phyloP scores from a whole-genome alignment of 352 stramenopile genomes.

The Phytophthora europaea region DNA sequence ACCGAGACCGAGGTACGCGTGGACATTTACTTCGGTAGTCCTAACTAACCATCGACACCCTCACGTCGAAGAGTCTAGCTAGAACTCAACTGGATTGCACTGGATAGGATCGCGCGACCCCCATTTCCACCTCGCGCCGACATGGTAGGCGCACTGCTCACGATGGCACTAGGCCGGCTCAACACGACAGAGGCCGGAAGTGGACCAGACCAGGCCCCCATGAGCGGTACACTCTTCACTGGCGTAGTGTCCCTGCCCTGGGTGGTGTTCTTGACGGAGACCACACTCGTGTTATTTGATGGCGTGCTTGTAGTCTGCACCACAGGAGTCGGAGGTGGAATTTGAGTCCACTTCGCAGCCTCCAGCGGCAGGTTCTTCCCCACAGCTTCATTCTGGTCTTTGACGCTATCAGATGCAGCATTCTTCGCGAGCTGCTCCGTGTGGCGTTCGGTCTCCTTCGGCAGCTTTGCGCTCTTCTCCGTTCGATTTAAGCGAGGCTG shows the following conservation, averaged over 20 bases:
- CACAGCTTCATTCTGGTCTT: not conserved
- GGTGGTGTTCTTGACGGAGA: not conserved
- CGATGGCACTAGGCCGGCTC: conserved; percentile 13
- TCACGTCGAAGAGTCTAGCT: not conserved
- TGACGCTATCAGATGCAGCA: not conserved
- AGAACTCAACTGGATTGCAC: not conserved
- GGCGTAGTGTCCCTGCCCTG: not conserved
- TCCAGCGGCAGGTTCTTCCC: conserved; percentile 25
- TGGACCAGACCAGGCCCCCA: not conserved
- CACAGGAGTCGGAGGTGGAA: conserved; percentile 22
- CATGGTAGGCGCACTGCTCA: conserved; percentile 5
- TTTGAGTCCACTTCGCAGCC: not conserved
- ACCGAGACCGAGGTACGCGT: not conserved
- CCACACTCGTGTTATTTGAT: not conserved
- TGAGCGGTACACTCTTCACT: conserved; percentile 4
- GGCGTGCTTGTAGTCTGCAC: too few species aligned
- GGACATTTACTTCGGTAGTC: not conserved
- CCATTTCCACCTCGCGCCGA: not conserved
- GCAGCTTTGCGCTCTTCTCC: not conserved
- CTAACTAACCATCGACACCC: not conserved
- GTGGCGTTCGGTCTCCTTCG: conserved; percentile 3
- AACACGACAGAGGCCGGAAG: not conserved
- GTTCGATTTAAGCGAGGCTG: not conserved
- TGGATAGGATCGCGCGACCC: not conserved
- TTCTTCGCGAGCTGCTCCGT: conserved; percentile 16